These are phyloP conservation scores for Leucogyrophana mollusca DNA, from an alignment of 768 basidiomycete genomes.

Conservation along the genomic window DNA sequence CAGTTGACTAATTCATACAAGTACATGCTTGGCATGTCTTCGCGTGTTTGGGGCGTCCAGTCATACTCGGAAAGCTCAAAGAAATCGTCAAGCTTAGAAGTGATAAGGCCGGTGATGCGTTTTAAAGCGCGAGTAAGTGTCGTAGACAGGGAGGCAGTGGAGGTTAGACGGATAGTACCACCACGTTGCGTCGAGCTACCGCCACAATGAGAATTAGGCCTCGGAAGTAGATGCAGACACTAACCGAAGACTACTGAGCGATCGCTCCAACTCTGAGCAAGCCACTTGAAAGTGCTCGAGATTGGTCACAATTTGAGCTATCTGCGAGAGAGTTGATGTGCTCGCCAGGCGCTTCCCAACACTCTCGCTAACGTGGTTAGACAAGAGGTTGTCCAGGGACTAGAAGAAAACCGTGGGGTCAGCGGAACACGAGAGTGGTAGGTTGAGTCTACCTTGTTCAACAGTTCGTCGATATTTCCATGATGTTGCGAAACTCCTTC, in stretches of 20 bases:
- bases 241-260: conserved; percentile 79
- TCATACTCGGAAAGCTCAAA: conserved; percentile 95
- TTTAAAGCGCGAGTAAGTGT: conserved; percentile 68
- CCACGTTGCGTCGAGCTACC: conserved; percentile 79
- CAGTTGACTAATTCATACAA: conserved; percentile 94
- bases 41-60: conserved; percentile 76
- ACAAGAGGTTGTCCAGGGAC: conserved; percentile 86
- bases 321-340: conserved; percentile 82
- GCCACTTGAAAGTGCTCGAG: conserved; percentile 88
- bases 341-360: conserved; percentile 72
- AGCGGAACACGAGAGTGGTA: not conserved
- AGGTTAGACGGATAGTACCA: conserved; percentile 71
- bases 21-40: conserved; percentile 87
- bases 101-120: conserved; percentile 80
- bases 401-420: conserved; percentile 26
- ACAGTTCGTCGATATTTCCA: conserved; percentile 85
- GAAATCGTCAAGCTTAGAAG: conserved; percentile 92
- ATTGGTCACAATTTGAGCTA: conserved; percentile 91
- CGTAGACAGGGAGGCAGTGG: conserved; percentile 60
- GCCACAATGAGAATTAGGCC: conserved; percentile 3
- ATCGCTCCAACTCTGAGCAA: conserved; percentile 81
- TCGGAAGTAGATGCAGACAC: conserved; percentile 10
- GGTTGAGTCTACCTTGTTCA: conserved; percentile 68
- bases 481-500: conserved; percentile 94
- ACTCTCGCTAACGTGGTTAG: conserved; percentile 70